Conservation (phyloP, 768 basidiomycete genomes). For the Mycena epipterygia region DNA sequence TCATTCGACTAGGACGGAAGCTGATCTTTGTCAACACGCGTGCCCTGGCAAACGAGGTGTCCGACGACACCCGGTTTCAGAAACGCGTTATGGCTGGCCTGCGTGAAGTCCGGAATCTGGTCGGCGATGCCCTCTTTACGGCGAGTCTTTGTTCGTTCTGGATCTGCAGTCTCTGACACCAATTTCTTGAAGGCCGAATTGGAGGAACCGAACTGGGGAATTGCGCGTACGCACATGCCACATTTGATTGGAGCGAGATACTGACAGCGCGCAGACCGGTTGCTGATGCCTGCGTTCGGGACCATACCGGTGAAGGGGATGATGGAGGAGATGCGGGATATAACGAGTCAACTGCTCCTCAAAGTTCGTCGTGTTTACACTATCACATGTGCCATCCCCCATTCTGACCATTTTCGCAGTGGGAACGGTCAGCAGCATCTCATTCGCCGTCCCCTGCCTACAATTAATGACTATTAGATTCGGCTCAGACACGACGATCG, state of each 20-base stretch:
- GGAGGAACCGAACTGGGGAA: conserved; percentile 14
- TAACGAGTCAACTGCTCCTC: no score
- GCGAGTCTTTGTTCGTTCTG: not conserved
- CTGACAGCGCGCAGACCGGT: conserved; percentile 6
- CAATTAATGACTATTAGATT: no score
- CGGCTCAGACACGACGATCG: conserved; percentile 55
- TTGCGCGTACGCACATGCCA: conserved; percentile 8
- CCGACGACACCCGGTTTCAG: conserved; percentile 26
- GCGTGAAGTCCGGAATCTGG: conserved; percentile 6
- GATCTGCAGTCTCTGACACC: not conserved
- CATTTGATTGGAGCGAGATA: not conserved
- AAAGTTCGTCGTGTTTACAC: conserved; percentile 47
- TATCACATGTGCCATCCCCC: no score
- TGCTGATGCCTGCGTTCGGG: conserved; percentile 29
- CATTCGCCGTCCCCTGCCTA: no score
- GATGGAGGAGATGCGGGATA: conserved; percentile 63
- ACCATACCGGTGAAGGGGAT: conserved; percentile 46
- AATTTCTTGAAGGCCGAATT: not conserved
- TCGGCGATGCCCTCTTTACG: conserved; percentile 15
- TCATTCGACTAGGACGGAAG: no score
- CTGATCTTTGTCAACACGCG: conserved; percentile 7
- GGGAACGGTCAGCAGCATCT: conserved; percentile 28
- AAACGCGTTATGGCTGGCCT: conserved; percentile 8
- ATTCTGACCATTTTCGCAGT: not conserved
- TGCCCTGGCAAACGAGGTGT: conserved; percentile 22